Base-by-base conservation (phyloP, 495 filamentous ascomycete species). In the Annulohypoxylon moriforme region DNA sequence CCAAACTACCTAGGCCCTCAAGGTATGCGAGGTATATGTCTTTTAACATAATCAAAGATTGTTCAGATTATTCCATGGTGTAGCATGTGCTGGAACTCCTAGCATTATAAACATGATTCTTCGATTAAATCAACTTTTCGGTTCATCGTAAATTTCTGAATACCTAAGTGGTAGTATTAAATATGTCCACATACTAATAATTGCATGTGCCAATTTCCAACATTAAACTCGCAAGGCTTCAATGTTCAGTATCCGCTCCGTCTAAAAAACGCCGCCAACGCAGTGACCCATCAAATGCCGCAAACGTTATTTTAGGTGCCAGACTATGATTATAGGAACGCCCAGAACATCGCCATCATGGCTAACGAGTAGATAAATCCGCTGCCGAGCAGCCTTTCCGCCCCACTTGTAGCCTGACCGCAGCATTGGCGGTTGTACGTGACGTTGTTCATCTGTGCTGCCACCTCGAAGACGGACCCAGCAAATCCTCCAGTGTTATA, bases 391-490 rank as follows among this genome's bases (percentile, higher is more conserved):
- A 67, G 57, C 44, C 62, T 69, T 18, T 24, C 60, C 5, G 69
- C 80, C 5, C 71, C 73, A 61, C 55, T 81, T 14, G 74, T 68
- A 7, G 11, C 68, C 46, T 62, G 59, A 22, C 92, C 93, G 73
- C 94, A 97, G 82, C 94, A 97, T 16, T 83, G 77, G 52, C 89
- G 77, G 71, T 89, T 86, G 74, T 94, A 97, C 0, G 90, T 91
- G 57, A 98, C 93, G 65, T 93, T 91, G 78, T 98, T 98, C 75
- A 90, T 89, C 68, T 84, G 77, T 9, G 95, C 95, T 2, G 94
- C 95, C 40, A 96, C 94, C 75, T 95, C 89, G 75, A 98, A 97
- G 44, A 97, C 95, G 3, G 91, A 91, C n/a, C 95, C 95, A 1
- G 81, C 67, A 58, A 81, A 87, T 11, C 81, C 82, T 56, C 92